Evolutionary conservation across 2,329 filamentous ascomycete species (phyloP).

Genomic region (Ophiostoma sp.): DNA sequence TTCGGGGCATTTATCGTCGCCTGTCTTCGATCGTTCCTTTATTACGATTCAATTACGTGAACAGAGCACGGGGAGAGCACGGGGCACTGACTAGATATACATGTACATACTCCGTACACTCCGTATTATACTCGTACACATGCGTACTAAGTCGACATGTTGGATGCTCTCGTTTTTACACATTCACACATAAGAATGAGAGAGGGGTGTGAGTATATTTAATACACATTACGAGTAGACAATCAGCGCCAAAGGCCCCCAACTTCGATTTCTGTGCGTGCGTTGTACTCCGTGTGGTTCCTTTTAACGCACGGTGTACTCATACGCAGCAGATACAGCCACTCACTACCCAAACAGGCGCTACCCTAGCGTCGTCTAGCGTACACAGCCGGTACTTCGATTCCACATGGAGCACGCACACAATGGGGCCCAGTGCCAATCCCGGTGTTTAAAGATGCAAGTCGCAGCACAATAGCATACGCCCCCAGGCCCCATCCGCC

Average conservation of each 20-base stretch:
- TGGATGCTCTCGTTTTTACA: not conserved
- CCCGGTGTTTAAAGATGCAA: no score
- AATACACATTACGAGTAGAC: no score
- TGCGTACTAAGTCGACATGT: no score
- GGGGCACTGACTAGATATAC: no score
- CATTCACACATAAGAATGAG: not conserved
- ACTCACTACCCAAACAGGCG: not conserved
- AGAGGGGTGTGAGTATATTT: not conserved
- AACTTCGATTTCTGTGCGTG: not conserved
- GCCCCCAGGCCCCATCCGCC: no score
- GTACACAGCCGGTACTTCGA: not conserved
- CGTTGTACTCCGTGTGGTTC: not conserved
- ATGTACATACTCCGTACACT: no score
- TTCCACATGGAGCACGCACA: not conserved
- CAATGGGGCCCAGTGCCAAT: not conserved
- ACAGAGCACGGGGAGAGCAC: no score
- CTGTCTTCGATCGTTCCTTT: no score
- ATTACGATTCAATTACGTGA: no score
- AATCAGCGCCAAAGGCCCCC: not conserved
- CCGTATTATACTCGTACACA: no score
- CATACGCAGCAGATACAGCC: not conserved
- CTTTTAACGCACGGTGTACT: not conserved
- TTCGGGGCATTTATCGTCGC: no score
- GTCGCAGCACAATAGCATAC: no score
- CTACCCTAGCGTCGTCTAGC: not conserved